A percentile compares a stretch with the other conserved stretches of the same genome.
Conservation (phyloP, 2,329 filamentous ascomycete genomes). For the Alternaria dauci region DNA sequence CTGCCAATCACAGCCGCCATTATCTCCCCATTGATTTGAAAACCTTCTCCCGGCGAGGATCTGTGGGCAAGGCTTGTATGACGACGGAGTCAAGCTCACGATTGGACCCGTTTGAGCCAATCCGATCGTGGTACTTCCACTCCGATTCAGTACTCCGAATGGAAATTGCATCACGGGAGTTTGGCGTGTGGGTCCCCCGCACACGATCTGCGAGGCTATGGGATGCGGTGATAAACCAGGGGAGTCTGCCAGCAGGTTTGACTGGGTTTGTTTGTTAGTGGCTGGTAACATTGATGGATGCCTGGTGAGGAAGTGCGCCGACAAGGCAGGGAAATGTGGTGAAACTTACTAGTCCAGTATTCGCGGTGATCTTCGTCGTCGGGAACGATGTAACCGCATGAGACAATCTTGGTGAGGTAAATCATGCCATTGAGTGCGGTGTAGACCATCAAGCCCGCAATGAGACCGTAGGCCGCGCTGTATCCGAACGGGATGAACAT, state of each 20-base stretch:
- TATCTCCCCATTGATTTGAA: slow-evolving; percentile 24
- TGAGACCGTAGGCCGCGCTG: slow-evolving; percentile 85
- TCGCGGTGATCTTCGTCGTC: slow-evolving; percentile 79
- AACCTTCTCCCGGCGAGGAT: slow-evolving; percentile 43
- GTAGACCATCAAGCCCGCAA: slow-evolving; percentile 80
- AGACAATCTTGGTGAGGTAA: slow-evolving; percentile 71
- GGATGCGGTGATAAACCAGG: slow-evolving; percentile 29
- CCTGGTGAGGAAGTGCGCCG: neutral
- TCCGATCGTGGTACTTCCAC: slow-evolving; percentile 36
- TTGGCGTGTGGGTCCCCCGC: slow-evolving; percentile 16
- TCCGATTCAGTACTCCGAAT: slow-evolving; percentile 36
- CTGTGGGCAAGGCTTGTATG: slow-evolving; percentile 30
- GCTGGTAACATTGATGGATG: neutral
- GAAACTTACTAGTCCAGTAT: slow-evolving; percentile 74
- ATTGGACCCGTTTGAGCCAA: slow-evolving; percentile 38
- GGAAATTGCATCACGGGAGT: slow-evolving; percentile 31
- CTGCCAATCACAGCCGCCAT: slow-evolving; percentile 2
- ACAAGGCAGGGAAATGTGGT: neutral
- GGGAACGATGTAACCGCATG: slow-evolving; percentile 74
- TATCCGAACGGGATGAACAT: slow-evolving; percentile 89
- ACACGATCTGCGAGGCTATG: slow-evolving; percentile 38
- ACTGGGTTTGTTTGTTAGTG: slow-evolving; percentile 28
- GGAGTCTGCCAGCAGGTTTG: slow-evolving; percentile 27
- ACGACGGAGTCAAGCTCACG: slow-evolving; percentile 42
- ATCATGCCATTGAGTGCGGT: slow-evolving; percentile 75